Conservation (phyloP, 2,329 filamentous ascomycete species). For the Penicillium sp. region DNA sequence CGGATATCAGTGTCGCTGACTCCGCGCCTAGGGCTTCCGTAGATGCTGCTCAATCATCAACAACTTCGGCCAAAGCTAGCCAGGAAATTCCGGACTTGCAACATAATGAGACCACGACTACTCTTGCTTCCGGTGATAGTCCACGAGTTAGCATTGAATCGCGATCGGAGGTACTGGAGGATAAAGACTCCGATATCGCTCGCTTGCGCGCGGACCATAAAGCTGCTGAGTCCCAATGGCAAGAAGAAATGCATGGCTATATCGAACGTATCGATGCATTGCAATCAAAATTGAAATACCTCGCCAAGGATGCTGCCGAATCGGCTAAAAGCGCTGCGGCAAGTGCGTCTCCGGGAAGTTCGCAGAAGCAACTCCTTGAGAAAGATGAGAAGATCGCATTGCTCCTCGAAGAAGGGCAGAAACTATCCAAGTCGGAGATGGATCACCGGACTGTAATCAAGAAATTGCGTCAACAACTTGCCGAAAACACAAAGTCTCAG, state of each 20-base stretch:
- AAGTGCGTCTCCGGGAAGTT: conserved; percentile 62
- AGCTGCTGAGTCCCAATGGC: conserved; percentile 58
- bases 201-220: conserved; percentile 53
- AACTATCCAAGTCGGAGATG: conserved; percentile 80
- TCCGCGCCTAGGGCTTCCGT: conserved; percentile 13
- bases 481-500: conserved; percentile 54
- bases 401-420: conserved; percentile 89
- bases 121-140: conserved; percentile 17
- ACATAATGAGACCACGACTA: neutral
- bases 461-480: conserved; percentile 61
- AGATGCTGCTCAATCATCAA: conserved; percentile 6
- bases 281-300: conserved; percentile 84
- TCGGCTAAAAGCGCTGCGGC: conserved; percentile 67
- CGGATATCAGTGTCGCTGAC: conserved; percentile 24
- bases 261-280: conserved; percentile 89
- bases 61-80: conserved; percentile 6
- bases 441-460: conserved; percentile 81
- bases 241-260: conserved; percentile 80
- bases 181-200: conserved; percentile 48
- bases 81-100: conserved; percentile 11
- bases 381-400: conserved; percentile 88
- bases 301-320: conserved; percentile 76
- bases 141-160: conserved; percentile 18
- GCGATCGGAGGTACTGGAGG: conserved; percentile 18
- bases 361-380: conserved; percentile 78